A percentile compares a stretch with the other conserved stretches of the same genome.
These are phyloP conservation scores for Yamadazyma triangularis DNA, from an alignment of 1,139 yeast genomes.

Conservation along the genomic window DNA sequence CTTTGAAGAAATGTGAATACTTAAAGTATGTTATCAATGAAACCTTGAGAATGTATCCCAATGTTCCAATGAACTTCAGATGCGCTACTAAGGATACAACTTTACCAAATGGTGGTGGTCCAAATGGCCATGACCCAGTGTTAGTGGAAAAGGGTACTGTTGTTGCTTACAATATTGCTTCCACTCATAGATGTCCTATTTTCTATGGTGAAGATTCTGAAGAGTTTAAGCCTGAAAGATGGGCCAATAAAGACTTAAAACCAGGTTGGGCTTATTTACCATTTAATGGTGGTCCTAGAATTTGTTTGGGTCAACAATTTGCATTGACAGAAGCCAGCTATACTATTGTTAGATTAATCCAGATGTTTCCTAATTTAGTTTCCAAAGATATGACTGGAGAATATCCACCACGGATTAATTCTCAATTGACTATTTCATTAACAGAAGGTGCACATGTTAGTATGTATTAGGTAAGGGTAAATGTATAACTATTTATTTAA, in stretches of 20 bases:
- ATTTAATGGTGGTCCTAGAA: constrained; percentile 59
- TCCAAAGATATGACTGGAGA: constrained; percentile 12
- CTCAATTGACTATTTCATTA: constrained; percentile 26
- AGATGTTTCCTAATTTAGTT: constrained; percentile 28
- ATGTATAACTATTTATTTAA: too few relatives aligned
- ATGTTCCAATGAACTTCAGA: constrained; percentile 51
- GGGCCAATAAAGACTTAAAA: constrained; percentile 31
- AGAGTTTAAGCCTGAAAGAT: constrained; percentile 47
- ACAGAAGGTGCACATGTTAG: constrained; percentile 17
- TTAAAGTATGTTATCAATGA: constrained; percentile 45
- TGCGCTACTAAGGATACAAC: constrained; percentile 39
- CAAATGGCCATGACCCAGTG: constrained; percentile 35
- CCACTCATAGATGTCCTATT: constrained; percentile 39
- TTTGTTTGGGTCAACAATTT: constrained; percentile 57
- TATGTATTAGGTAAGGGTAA: constrained; percentile 12
- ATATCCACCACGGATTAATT: constrained; percentile 25
- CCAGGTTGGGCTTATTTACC: constrained; percentile 52
- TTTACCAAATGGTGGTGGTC: constrained; percentile 50
- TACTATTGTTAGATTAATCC: constrained; percentile 39
- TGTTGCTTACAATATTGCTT: constrained; percentile 39
- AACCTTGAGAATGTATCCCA: constrained; percentile 48
- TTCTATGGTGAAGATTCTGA: constrained; percentile 46
- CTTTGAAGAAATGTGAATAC: constrained; percentile 40
- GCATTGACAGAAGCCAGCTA: constrained; percentile 51
- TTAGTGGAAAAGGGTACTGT: constrained; percentile 42